These are phyloP conservation scores for Scheffersomyces lignicola DNA, from an alignment of 1,139 yeast species.

Conservation along the genomic window DNA sequence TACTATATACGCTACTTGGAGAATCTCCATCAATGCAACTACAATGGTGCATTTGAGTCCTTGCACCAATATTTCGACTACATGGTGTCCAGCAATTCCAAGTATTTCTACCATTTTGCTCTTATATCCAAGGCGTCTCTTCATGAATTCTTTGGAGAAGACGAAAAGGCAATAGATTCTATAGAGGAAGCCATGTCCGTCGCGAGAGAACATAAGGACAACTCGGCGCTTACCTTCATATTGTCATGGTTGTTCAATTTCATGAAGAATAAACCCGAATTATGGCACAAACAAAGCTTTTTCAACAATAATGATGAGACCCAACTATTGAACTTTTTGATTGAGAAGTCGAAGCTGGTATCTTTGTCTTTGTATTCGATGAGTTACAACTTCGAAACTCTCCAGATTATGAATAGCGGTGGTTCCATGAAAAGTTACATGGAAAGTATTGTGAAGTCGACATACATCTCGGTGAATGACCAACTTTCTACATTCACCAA, in stretches of 20 bases:
- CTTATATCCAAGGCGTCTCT: slow-evolving; percentile 74
- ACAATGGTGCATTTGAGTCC: slow-evolving; percentile 70
- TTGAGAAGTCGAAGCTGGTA: slow-evolving; percentile 54
- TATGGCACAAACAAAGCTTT: slow-evolving; percentile 44
- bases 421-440: slow-evolving; percentile 44
- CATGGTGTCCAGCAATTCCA: slow-evolving; percentile 69
- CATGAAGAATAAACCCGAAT: slow-evolving; percentile 63
- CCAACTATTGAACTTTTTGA: slow-evolving; percentile 64
- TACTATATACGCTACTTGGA: slow-evolving; percentile 68
- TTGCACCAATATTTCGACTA: slow-evolving; percentile 85
- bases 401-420: slow-evolving; percentile 53
- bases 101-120: slow-evolving; percentile 77
- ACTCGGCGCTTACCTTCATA: slow-evolving; percentile 70
- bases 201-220: slow-evolving; percentile 83
- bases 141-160: slow-evolving; percentile 75
- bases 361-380: slow-evolving; percentile 55
- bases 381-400: slow-evolving; percentile 61
- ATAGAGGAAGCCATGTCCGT: slow-evolving; percentile 87
- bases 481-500: slow-evolving; percentile 41
- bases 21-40: slow-evolving; percentile 60
- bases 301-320: slow-evolving; percentile 46
- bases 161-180: slow-evolving; percentile 72
- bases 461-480: slow-evolving; percentile 52
- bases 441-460: slow-evolving; percentile 56
- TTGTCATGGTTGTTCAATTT: slow-evolving; percentile 78